Evolutionary conservation across 441 rosid species (phyloP).

Genomic region (Pelargonium cotyledonis): DNA sequence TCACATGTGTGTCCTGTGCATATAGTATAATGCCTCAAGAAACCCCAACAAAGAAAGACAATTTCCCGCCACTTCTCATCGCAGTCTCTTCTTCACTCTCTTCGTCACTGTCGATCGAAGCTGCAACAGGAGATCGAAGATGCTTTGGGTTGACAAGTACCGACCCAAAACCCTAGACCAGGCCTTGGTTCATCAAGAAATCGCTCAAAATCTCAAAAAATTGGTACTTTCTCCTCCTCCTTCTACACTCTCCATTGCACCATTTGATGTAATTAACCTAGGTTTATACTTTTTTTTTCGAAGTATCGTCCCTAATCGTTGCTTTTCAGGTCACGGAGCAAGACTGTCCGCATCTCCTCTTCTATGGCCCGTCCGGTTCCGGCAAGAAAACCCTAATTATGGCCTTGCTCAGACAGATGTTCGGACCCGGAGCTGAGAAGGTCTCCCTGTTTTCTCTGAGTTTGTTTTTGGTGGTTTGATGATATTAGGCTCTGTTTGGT

Average conservation of each 20-base stretch:
- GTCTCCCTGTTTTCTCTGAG: slow-evolving; percentile 24
- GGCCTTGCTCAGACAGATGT: slow-evolving; percentile 81
- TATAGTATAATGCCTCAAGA: no score
- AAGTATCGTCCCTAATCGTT: neutral
- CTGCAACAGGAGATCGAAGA: slow-evolving; percentile 19
- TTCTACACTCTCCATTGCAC: neutral
- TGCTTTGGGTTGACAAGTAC: slow-evolving; percentile 99
- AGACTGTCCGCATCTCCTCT: slow-evolving; percentile 91
- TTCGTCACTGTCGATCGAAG: neutral
- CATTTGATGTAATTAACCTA: neutral
- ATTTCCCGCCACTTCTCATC: slow-evolving; percentile 1
- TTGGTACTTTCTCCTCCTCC: slow-evolving; percentile 35
- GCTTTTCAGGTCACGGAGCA: slow-evolving; percentile 65
- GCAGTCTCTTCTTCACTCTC: neutral
- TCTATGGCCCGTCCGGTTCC: slow-evolving; percentile 91
- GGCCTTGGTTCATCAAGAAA: slow-evolving; percentile 65
- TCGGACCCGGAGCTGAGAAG: slow-evolving; percentile 84
- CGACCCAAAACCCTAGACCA: slow-evolving; percentile 83
- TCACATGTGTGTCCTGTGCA: no score
- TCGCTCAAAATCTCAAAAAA: slow-evolving; percentile 82
- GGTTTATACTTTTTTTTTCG: no score
- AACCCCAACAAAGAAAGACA: neutral
- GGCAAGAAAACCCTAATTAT: slow-evolving; percentile 98
- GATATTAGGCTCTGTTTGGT: neutral
- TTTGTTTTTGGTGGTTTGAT: neutral